These are phyloP conservation scores for Mycosphaerelloides madeirae DNA, from an alignment of 2,329 filamentous ascomycete genomes.

Conservation along the genomic window DNA sequence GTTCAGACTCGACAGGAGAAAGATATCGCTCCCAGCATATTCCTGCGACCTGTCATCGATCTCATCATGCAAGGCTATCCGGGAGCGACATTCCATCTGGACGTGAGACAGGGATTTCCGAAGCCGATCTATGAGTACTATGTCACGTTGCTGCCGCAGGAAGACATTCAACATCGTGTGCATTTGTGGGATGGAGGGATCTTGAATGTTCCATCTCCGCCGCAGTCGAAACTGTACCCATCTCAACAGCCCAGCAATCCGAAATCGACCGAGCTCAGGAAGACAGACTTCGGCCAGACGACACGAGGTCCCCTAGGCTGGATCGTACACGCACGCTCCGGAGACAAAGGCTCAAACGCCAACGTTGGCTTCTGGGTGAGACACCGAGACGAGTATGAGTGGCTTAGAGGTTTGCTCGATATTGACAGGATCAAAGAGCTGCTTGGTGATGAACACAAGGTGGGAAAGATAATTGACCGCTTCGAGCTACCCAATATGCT, in stretches of 20 bases:
- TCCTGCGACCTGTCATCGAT: conserved; percentile 40
- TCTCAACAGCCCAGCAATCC: conserved; percentile 34
- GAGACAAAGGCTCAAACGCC: conserved; percentile 33
- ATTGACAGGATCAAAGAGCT: conserved; percentile 25
- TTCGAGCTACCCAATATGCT: conserved; percentile 31
- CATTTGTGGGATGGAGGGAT: conserved; percentile 28
- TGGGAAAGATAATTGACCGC: conserved; percentile 33
- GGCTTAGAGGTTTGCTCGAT: conserved; percentile 29
- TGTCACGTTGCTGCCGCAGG: conserved; percentile 34
- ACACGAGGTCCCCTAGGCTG: conserved; percentile 36
- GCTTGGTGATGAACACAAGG: conserved; percentile 31
- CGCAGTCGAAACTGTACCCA: conserved; percentile 29
- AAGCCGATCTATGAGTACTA: conserved; percentile 41
- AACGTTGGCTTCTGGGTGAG: conserved; percentile 41
- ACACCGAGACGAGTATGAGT: conserved; percentile 30
- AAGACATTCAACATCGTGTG: conserved; percentile 24
- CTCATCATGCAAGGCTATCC: conserved; percentile 39
- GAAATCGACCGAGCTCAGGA: conserved; percentile 6
- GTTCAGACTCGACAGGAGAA: conserved; percentile 27
- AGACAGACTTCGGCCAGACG: conserved; percentile 33
- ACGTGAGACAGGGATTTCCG: conserved; percentile 37
- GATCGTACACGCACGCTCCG: conserved; percentile 32
- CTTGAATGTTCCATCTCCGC: conserved; percentile 33
- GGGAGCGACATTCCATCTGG: conserved; percentile 29
- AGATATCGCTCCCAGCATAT: conserved; percentile 27